Conservation (phyloP, 306 rosid species). For the Psophocarpus tetragonolobus region DNA sequence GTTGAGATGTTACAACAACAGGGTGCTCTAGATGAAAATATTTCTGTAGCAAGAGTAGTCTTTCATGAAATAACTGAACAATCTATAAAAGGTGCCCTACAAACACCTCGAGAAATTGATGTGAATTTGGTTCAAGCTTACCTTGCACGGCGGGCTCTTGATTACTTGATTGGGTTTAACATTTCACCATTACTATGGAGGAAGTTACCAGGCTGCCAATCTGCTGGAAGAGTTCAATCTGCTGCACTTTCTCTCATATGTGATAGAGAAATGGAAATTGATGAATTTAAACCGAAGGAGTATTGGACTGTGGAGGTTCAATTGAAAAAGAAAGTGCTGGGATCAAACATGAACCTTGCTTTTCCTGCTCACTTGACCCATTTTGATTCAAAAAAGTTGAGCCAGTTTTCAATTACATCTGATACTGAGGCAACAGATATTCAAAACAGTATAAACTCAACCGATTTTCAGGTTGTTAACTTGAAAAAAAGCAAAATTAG, state of each 20-base stretch:
- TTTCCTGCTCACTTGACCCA: slow-evolving; percentile 74
- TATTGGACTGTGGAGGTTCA: slow-evolving; percentile 71
- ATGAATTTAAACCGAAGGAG: slow-evolving; percentile 74
- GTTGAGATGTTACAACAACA: slow-evolving; percentile 94
- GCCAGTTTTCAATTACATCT: slow-evolving; percentile 74
- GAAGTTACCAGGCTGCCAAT: slow-evolving; percentile 95
- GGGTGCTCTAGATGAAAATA: slow-evolving; percentile 67
- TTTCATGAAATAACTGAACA: slow-evolving; percentile 95
- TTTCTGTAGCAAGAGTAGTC: slow-evolving; percentile 72
- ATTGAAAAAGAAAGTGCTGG: slow-evolving; percentile 43
- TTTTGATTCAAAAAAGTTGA: slow-evolving; percentile 70
- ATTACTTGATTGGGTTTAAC: slow-evolving; percentile 96
- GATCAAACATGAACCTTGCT: slow-evolving; percentile 34
- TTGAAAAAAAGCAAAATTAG: slow-evolving; percentile 58
- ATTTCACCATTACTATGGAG: slow-evolving; percentile 96
- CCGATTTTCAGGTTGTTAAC: slow-evolving; percentile 54
- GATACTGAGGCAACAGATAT: slow-evolving; percentile 56
- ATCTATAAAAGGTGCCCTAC: slow-evolving; percentile 76
- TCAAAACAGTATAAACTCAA: slow-evolving; percentile 52
- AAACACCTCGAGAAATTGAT: slow-evolving; percentile 78
- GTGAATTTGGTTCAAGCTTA: slow-evolving; percentile 88
- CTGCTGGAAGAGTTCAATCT: slow-evolving; percentile 98
- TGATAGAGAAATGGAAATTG: slow-evolving; percentile 94
- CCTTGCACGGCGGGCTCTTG: slow-evolving; percentile 97
- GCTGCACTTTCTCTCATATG: slow-evolving; percentile 95